These are phyloP conservation scores for Blastomyces silverae DNA, from an alignment of 2,329 filamentous ascomycete species.

Conservation along the genomic window DNA sequence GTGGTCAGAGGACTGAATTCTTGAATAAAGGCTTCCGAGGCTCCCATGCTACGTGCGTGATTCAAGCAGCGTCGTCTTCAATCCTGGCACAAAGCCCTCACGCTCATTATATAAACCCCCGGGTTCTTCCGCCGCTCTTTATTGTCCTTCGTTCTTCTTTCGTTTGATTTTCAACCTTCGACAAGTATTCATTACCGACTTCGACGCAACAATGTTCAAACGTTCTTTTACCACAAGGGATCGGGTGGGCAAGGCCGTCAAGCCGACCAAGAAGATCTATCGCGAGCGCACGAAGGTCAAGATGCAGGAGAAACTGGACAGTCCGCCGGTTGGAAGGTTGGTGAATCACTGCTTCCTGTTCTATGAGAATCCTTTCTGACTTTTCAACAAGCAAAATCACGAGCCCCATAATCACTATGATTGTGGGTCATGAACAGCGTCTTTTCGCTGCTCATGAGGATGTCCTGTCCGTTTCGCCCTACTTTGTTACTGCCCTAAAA, in stretches of 20 bases:
- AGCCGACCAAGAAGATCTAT: conserved; percentile 66
- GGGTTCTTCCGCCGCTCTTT: conserved; percentile 33
- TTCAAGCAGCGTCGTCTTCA: conserved; percentile 40
- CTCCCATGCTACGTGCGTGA: conserved; percentile 52
- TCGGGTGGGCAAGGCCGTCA: conserved; percentile 80
- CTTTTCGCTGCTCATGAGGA: conserved; percentile 95
- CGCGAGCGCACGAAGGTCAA: conserved; percentile 77
- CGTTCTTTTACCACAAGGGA: conserved; percentile 79
- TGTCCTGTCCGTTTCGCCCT: conserved; percentile 76
- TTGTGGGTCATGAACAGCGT: conserved; percentile 75
- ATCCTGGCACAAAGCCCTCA: conserved; percentile 31
- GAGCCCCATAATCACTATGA: conserved; percentile 76
- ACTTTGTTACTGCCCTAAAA: conserved; percentile 67
- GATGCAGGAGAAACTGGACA: conserved; percentile 75
- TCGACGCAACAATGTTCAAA: conserved; percentile 69
- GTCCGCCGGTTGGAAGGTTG: conserved; percentile 48
- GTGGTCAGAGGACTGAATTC: conserved; percentile 28
- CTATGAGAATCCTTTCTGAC: conserved; percentile 10
- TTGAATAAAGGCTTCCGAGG: conserved; percentile 48
- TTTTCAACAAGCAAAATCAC: conserved; percentile 43
- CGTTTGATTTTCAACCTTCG: conserved; percentile 34
- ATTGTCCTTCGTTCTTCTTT: conserved; percentile 48
- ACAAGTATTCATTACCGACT: conserved; percentile 30
- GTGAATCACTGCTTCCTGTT: conserved; percentile 17
- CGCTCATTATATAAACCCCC: conserved; percentile 37